Evolutionary conservation across 768 basidiomycete genomes (phyloP).

Genomic region (Phaeotremella skinneri): DNA sequence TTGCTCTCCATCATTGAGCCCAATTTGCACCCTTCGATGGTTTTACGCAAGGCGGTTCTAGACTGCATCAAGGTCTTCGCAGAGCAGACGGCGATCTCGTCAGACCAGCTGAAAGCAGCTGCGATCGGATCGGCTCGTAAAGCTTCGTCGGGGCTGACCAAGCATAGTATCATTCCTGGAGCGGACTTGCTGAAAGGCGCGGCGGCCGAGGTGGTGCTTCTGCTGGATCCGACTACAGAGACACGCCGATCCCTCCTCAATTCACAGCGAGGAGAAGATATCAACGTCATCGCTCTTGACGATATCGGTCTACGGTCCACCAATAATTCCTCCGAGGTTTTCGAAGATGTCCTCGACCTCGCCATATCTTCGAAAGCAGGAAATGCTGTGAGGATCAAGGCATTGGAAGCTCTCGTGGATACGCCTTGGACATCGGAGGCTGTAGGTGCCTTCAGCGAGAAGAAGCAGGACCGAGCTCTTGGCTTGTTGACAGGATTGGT

Average conservation of each 20-base stretch:
- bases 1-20: constrained; percentile 2
- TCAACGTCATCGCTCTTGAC: constrained; percentile 10
- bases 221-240: not conserved
- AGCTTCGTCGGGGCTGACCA: not conserved
- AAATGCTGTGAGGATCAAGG: constrained; percentile 13
- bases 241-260: not conserved
- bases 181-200: constrained; percentile 1
- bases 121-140: not conserved
- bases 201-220: constrained; percentile 6
- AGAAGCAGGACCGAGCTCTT: not conserved
- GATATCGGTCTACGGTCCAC: not conserved
- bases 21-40: not conserved
- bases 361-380: constrained; percentile 10
- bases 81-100: not conserved
- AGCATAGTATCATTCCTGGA: not conserved
- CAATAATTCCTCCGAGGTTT: constrained; percentile 4
- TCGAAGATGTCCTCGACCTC: constrained; percentile 14
- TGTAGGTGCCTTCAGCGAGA: not conserved
- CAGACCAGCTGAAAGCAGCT: not conserved
- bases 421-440: constrained; percentile 3
- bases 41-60: constrained; percentile 11
- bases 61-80: constrained; percentile 7
- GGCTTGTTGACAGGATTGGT: not conserved
- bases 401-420: constrained; percentile 19
- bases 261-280: constrained; percentile 11